Conservation (phyloP, 768 basidiomycete species). For the Pleurotus tuoliensis region DNA sequence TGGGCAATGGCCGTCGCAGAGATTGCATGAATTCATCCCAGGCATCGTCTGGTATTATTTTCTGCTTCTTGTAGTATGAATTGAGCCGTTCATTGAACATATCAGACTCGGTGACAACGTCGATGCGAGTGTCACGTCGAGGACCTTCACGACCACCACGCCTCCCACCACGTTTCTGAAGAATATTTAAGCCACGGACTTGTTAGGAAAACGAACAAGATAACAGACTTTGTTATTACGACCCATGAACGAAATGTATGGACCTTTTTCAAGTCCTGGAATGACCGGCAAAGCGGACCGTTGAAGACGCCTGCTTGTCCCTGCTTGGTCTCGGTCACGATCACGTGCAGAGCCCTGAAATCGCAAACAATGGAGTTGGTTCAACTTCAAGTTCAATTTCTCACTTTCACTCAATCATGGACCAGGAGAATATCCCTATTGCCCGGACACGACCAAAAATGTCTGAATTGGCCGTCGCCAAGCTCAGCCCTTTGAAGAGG, state of each 20-base stretch:
- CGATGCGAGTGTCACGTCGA: slow-evolving; percentile 33
- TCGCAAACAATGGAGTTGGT: not conserved
- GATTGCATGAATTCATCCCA: slow-evolving; percentile 71
- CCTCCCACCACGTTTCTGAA: not conserved
- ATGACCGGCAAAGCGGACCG: too few species aligned
- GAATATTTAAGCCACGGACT: not conserved
- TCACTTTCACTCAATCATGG: not conserved
- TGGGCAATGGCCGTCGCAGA: slow-evolving; percentile 74
- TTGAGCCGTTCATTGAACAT: slow-evolving; percentile 71
- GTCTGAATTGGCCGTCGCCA: not conserved
- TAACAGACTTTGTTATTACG: slow-evolving; percentile 6
- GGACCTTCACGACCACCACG: not conserved
- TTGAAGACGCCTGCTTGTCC: too few species aligned
- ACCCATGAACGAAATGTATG: not conserved
- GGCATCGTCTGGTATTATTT: slow-evolving; percentile 71
- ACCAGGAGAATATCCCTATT: slow-evolving; percentile 6
- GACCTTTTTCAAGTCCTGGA: too few species aligned
- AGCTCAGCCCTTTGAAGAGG: not conserved
- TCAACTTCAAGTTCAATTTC: not conserved
- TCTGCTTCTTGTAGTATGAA: slow-evolving; percentile 72
- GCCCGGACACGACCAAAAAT: not conserved
- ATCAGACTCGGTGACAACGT: slow-evolving; percentile 51
- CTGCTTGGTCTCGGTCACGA: not conserved
- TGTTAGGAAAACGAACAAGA: not conserved
- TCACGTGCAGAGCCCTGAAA: not conserved